phyloP scores from a whole-genome alignment of 73 alveolate genomes.

The Stentor coeruleus region DNA sequence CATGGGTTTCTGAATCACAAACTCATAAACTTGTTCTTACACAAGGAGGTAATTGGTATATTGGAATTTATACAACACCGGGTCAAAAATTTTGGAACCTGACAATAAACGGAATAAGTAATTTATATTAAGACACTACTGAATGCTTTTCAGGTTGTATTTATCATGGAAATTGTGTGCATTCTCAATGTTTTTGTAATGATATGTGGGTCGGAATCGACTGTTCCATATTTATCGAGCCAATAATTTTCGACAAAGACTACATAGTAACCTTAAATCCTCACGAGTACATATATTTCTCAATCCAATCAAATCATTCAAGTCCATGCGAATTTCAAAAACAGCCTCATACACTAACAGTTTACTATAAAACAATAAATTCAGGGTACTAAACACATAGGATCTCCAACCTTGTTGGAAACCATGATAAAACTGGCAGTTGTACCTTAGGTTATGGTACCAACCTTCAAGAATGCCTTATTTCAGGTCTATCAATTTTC shows the following conservation, averaged over 20 bases:
- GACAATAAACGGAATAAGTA: background rate
- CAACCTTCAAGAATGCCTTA: background rate
- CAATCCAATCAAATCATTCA: background rate
- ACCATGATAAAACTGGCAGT: background rate
- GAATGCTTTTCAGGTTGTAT: background rate
- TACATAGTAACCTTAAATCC: background rate
- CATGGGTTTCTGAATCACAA: background rate
- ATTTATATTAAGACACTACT: background rate
- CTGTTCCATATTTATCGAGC: background rate
- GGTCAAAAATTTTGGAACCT: background rate
- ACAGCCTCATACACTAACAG: background rate
- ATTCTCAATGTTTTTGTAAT: background rate
- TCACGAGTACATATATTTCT: background rate
- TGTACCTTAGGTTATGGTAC: background rate
- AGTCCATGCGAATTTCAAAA: background rate
- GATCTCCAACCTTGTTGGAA: background rate
- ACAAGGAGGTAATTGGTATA: background rate
- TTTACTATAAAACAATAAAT: background rate
- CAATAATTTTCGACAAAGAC: background rate
- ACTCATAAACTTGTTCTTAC: background rate
- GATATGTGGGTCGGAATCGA: background rate
- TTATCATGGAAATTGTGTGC: conserved; percentile 1
- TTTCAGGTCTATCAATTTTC: background rate
- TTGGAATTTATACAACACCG: background rate
- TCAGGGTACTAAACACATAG: background rate